Evolutionary conservation across 441 rosid species (phyloP), one percentile per base, ranked within the genome.

Genomic region (Brassica hybrid): DNA sequence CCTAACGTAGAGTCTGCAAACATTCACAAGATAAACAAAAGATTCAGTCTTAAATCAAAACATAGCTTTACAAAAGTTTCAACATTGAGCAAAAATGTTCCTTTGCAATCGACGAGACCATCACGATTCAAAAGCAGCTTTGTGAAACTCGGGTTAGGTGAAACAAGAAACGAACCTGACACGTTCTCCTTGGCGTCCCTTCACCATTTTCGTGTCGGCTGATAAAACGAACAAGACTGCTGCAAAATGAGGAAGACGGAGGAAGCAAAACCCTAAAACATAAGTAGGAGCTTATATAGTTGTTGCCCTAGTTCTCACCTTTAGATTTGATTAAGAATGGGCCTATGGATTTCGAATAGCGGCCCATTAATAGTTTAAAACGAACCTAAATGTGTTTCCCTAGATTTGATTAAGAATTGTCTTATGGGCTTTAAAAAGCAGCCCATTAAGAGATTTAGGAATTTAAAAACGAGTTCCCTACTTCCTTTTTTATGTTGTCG

Each of bases 111-210:
- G 21, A 14, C 3, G 0, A n/a, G 19, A 56, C 14, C 7, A 21
- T 58, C 34, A 9, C 27, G 36, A 67, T 4, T 64, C 54, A 54
- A 30, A 59, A n/a, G 14, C 18, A 61, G 38, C 7, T 27, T 25
- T 23, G 23, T n/a, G 25, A 67, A 41, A 4, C 12, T 19, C 12
- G 17, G 1, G 45, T 1, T 38, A 11, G 48, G 48, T 41, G 2
- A 13, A 45, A 13, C 6, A n/a, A 32, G 3, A 25, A 7, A 19
- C n/a, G n/a, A n/a, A 71, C 94, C 94, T 88, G 76, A 91, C 88
- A 9, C 91, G 86, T 77, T 91, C 97, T 76, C 97, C 97, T 78
- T 89, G 91, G 38, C 96, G 88, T 68, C 91, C 90, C 84, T 93
- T 93, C 88, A 89, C 96, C 97, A 93, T 93, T 69, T 52, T 69